Base-by-base conservation (phyloP, 495 filamentous ascomycete species). In the Lasiosphaeris hirsuta region DNA sequence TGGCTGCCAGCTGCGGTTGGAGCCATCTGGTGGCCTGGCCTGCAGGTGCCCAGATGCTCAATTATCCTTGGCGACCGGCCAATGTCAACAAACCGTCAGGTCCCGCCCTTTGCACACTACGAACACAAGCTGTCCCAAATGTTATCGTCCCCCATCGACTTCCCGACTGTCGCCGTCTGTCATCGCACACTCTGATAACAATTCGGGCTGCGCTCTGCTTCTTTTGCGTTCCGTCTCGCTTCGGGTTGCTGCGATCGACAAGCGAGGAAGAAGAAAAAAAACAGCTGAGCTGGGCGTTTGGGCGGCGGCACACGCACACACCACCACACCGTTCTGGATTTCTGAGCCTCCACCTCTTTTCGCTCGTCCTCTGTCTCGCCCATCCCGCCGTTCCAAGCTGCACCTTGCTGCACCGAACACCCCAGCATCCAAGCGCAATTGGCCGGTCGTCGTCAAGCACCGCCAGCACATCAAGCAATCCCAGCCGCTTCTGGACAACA, bases 381-480 rank as follows among this genome's bases (percentile, higher is more conserved):
- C 36, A 42, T 56, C 42, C 63, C 61, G 56, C 53, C 57, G 59
- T 62, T 61, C 54, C 50, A 53, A 57, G 60, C 68, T 70, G 66
- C 66, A 70, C 44, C 59, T 63, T 59, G 61, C 66, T 73, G 68
- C 66, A 72, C 62, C 60, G 57, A 45, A 59, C 56, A 70, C 65
- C 61, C 64, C 61, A 56, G 64, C 62, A 54, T 65, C 59, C 57
- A 46, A 38, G 58, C 57, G 46, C 68, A 66, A 72, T 72, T 72
- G 70, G 70, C 63, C 59, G 54, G 58, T 34, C 33, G 14, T 55
- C 56, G 11, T 63, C 60, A 65, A 69, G 66, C 70, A 70, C 54
- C 63, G 70, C 69, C 70, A 73, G 63, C 70, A 64, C 70, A 73
- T 68, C 69, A 62, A 71, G 62, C 62, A 42, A 67, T 60, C 64